Conservation (phyloP, 441 rosid species). For the Capsella rubella region DNA sequence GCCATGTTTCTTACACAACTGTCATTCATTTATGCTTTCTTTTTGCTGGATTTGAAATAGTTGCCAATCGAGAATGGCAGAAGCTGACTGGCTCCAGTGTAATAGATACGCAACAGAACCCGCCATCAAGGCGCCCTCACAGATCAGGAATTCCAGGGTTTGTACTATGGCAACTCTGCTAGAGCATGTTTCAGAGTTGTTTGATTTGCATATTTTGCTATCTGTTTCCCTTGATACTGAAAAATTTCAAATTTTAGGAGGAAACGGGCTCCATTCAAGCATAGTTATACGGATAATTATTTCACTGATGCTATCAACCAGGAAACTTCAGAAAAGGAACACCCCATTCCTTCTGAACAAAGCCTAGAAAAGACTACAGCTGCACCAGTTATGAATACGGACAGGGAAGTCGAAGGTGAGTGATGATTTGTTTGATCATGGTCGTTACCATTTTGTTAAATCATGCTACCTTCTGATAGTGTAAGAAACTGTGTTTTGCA, state of each 20-base stretch:
- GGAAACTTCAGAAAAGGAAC: conserved; percentile 48
- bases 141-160: conserved; percentile 77
- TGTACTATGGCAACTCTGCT: conserved; percentile 46
- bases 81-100: conserved; percentile 63
- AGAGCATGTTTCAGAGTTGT: conserved; percentile 19
- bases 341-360: conserved; percentile 35
- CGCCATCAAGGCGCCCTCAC: conserved; percentile 44
- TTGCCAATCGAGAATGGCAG: conserved; percentile 72
- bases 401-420: conserved; percentile 39
- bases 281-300: conserved; percentile 57
- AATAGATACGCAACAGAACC: conserved; percentile 49
- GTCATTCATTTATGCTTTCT: conserved; percentile 17
- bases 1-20: conserved; percentile 13
- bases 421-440: conserved; percentile 29
- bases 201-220: conserved; percentile 29
- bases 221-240: conserved; percentile 20
- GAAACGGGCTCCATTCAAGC: conserved; percentile 40
- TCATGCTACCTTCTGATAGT: conserved; percentile 29
- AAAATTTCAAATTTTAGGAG: conserved; percentile 51
- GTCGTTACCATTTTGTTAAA: conserved; percentile 12
- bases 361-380: conserved; percentile 32
- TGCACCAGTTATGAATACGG: conserved; percentile 26
- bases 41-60: conserved; percentile 46
- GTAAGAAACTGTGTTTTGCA: conserved; percentile 34
- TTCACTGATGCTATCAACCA: conserved; percentile 45